A percentile compares a stretch with the other conserved stretches of the same genome.
phyloP scores from a whole-genome alignment of 2,329 filamentous ascomycete species.

The Huntiella bhutanensis region DNA sequence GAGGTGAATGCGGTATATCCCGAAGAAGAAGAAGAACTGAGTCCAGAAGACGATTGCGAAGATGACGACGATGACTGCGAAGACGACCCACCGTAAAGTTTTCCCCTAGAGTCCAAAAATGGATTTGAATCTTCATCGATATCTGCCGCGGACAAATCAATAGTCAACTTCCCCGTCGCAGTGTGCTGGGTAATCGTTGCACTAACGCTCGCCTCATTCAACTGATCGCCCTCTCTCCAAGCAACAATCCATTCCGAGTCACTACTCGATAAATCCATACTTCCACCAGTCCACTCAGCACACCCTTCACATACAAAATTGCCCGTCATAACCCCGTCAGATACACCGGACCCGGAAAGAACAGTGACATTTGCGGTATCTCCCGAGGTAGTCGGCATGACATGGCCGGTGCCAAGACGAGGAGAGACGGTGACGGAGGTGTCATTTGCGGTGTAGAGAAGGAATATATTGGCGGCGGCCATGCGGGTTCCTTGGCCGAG shows the following conservation, averaged over 20 bases:
- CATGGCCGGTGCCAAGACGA: conserved; percentile 28
- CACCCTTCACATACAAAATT: conserved; percentile 39
- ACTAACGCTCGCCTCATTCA: conserved; percentile 24
- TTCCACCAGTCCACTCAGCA: conserved; percentile 25
- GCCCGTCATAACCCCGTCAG: conserved; percentile 32
- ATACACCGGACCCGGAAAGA: conserved; percentile 39
- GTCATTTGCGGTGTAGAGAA: conserved; percentile 38
- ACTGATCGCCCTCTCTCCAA: conserved; percentile 28
- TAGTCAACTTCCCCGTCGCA: conserved; percentile 22
- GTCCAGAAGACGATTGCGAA: conserved; percentile 9
- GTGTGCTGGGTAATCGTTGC: conserved; percentile 29
- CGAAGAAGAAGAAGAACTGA: conserved; percentile 5
- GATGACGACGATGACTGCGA: conserved; percentile 11
- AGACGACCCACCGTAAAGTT: conserved; percentile 11
- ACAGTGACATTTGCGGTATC: conserved; percentile 28
- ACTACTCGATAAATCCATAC: conserved; percentile 24
- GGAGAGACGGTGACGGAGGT: conserved; percentile 45
- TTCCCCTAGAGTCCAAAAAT: conserved; percentile 20
- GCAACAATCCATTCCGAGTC: conserved; percentile 33
- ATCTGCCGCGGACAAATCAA: conserved; percentile 30
- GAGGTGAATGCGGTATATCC: not conserved
- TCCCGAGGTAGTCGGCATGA: conserved; percentile 27
- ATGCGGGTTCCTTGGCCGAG: conserved; percentile 38
- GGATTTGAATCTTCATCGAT: conserved; percentile 32
- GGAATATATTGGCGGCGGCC: conserved; percentile 39